Evolutionary conservation across 129 eudicot species (phyloP), one percentile per base, ranked within the genome.

Genomic region (Flaveria bidentis): DNA sequence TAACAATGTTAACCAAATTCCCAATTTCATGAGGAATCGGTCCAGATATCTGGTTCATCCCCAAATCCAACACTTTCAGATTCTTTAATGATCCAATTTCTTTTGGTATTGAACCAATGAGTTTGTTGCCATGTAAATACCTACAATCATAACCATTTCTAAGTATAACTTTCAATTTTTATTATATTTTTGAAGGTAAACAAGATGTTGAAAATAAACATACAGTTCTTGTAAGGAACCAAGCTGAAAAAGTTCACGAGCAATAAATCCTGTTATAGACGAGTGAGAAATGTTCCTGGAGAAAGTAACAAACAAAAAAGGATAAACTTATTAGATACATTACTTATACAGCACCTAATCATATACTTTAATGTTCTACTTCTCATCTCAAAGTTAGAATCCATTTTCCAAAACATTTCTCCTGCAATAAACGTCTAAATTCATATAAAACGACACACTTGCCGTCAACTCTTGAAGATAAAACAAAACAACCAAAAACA

Each of bases 21-120:
- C 99, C 99, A 16, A 95, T 76, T 80, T 91, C 92, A 60, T 81
- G 88, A 79, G 99, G 99, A 76, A 95, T 95, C n/a, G 92, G 86
- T 72, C 99, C 99, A 50, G 99, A 83, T 73, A 95, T 81, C 75
- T 89, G 99, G 78, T 95, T 95, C 69, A 52, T 84, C 57, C 97
- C 96, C 81, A 95, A 84, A 88, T 95, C 99, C 81, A 95, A 82
- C 36, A 85, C 75, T 84, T 73, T 83, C 30, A 95, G 86, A 76
- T 85, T 53, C 76, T 89, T 89, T 84, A 95, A 66, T 82, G 73
- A 30, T 81, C 97, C 96, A 67, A 95, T 86, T 85, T 91, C 97
- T 84, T 86, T 95, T n/a, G 99, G 99, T 67, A 95, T 91, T 58
- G 89, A 72, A 76, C 99, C 97, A 45, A 91, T 87, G 78, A 95